Base-by-base conservation (phyloP, 148 eudicot species). In the Rhododendron kiyosumense region DNA sequence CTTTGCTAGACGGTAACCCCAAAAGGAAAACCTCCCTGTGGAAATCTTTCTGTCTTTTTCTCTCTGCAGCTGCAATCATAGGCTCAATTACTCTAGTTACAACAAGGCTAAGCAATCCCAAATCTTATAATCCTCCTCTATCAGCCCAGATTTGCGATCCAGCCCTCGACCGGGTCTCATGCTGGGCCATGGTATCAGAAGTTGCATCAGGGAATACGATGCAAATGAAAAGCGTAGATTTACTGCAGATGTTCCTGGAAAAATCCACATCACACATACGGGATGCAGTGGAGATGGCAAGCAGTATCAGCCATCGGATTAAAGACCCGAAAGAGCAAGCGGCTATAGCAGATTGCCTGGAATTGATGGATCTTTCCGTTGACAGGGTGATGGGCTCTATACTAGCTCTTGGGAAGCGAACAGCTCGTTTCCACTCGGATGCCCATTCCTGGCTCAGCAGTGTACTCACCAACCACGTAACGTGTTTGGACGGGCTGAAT, bases 401-500 rank as follows among this genome's bases (percentile, higher is more conserved):
- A 4, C 65, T 6, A 48, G 84, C 87, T 36, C 83, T 90, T 2
- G 79, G 18, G 15, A 43, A 57, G 2, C 52, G 1, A 49, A 90
- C 86, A 3, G 2, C 38, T 5, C 28, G n/a, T 7, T 82, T 84
- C 10, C 75, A 84, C 28, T 41, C 86, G 7, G 84, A 91, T 85
- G 91, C 89, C 61, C 92, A 89, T 78, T 59, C 91, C 12, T 92
- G 94, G 94, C 93, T 91, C 1, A 90, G 93, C 77, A 85, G 86
- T 49, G 94, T 89, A 3, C 90, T 92, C 18, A 91, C 93, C 24
- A 91, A 92, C 86, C 88, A 92, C 24, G 84, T 86, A 43, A 91
- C 93, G 6, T 92, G 94, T 49, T 48, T 85, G 24, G 94, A 92
- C 24, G 94, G 91, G 86, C 86, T 91, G 26, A 52, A 46, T 3